Conservation (phyloP, 2,329 filamentous ascomycete species). For the Stagonosporopsis vannaccii region DNA sequence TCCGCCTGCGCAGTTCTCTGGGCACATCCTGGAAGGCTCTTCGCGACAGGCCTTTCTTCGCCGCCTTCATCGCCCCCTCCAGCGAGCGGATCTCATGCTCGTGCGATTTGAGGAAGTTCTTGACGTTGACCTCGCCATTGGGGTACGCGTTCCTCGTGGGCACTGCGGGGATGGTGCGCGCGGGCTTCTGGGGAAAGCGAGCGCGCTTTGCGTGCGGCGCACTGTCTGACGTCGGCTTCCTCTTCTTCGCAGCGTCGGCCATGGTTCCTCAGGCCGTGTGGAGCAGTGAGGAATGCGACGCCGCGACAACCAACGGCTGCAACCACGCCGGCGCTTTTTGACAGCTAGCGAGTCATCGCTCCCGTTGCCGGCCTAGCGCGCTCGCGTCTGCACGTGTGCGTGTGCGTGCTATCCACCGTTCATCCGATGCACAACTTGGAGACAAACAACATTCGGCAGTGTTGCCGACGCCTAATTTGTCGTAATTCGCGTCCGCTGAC, state of each 20-base stretch:
- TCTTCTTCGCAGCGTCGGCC: conserved; percentile 33
- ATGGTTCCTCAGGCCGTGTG: conserved; percentile 15
- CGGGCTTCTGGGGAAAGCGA: conserved; percentile 36
- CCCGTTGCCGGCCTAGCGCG: conserved; percentile 9
- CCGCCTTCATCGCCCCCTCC: conserved; percentile 79
- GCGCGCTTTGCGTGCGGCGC: conserved; percentile 31
- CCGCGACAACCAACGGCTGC: conserved; percentile 24
- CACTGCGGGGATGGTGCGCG: conserved; percentile 40
- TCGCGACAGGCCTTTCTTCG: conserved; percentile 68
- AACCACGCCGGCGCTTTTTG: conserved; percentile 6
- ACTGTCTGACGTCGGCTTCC: conserved; percentile 27
- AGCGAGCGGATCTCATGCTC: conserved; percentile 89
- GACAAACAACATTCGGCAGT: conserved; percentile 12
- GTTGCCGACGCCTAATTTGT: conserved; percentile 4
- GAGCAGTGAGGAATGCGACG: conserved; percentile 14
- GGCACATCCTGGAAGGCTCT: conserved; percentile 93
- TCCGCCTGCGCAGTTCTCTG: conserved; percentile 80
- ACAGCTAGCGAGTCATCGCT: conserved; percentile 19
- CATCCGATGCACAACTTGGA: conserved; percentile 19
- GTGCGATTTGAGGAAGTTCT: conserved; percentile 82
- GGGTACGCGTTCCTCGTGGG: conserved; percentile 60
- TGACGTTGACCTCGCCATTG: conserved; percentile 82
- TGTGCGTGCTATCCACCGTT: conserved; percentile 5
- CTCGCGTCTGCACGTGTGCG: conserved; percentile 21
- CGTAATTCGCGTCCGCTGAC: conserved; percentile 8